Percentiles rank a stretch among this genome's conserved stretches.
Conservation (phyloP, 768 basidiomycete genomes). For the Suillus americanus region DNA sequence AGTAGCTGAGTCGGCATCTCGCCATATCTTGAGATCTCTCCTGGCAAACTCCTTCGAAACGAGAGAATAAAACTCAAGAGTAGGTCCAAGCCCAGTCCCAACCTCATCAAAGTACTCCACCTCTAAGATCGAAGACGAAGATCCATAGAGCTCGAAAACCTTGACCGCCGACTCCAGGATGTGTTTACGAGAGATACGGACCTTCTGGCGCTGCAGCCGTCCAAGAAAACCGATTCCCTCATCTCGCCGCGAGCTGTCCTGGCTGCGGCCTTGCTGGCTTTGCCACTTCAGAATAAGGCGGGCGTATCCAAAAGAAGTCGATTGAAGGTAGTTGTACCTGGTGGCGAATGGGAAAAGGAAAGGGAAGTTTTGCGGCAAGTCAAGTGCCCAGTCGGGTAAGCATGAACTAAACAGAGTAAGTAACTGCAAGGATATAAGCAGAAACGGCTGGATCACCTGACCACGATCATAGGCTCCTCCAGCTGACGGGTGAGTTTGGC, state of each 20-base stretch:
- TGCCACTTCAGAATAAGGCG: conserved; percentile 95
- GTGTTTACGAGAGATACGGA: conserved; percentile 92
- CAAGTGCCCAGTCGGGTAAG: conserved; percentile 95
- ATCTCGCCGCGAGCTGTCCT: conserved; percentile 79
- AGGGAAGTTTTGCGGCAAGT: conserved; percentile 94
- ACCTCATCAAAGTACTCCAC: conserved; percentile 99
- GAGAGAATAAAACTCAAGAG: conserved; percentile 97
- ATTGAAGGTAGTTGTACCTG: conserved; percentile 95
- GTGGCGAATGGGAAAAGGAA: conserved; percentile 99
- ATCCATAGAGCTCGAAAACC: conserved; percentile 95
- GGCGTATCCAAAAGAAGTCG: conserved; percentile 96
- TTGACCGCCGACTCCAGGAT: conserved; percentile 96
- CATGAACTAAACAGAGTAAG: conserved; percentile 63
- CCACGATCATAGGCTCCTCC: conserved; percentile 99
- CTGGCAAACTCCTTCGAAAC: conserved; percentile 95
- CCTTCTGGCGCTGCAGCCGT: conserved; percentile 92
- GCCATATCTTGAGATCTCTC: conserved; percentile 87
- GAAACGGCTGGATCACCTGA: conserved; percentile 59
- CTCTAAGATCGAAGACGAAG: conserved; percentile 90
- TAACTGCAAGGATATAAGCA: neutral
- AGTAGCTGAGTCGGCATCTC: conserved; percentile 70
- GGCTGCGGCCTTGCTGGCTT: conserved; percentile 77
- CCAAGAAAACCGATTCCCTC: conserved; percentile 93
- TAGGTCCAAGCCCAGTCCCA: conserved; percentile 95
- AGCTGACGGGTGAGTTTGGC: conserved; percentile 97